phyloP scores from a whole-genome alignment of 73 alveolate species.

The Paramecium octaurelia region DNA sequence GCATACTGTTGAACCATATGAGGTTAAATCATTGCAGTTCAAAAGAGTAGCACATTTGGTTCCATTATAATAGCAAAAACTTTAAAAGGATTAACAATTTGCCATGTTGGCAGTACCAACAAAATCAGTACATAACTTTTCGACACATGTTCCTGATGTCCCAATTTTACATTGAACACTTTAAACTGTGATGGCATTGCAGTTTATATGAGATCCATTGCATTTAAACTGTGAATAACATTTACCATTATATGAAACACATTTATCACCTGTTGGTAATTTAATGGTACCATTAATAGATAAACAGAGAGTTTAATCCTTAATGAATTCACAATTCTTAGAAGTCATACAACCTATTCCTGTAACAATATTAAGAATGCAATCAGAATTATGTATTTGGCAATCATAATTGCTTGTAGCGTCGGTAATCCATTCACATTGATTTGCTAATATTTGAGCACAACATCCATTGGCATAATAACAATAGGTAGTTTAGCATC shows the following conservation, averaged over 20 bases:
- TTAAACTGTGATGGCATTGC: background rate
- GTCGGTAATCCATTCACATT: background rate
- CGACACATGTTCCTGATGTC: background rate
- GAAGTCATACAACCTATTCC: background rate
- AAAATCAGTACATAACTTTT: background rate
- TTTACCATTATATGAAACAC: background rate
- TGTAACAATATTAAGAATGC: background rate
- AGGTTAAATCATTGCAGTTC: background rate
- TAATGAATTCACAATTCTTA: background rate
- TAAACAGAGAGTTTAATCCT: background rate
- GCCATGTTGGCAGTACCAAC: background rate
- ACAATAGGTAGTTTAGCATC: background rate
- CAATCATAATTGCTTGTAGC: background rate
- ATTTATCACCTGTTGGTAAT: background rate
- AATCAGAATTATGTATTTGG: background rate
- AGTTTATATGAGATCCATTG: background rate
- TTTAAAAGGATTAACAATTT: background rate
- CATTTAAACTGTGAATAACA: background rate
- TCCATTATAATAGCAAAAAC: background rate
- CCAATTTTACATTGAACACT: background rate
- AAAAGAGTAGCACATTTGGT: background rate
- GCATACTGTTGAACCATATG: background rate
- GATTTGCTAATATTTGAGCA: background rate
- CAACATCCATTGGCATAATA: background rate
- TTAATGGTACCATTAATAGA: background rate